Conservation (phyloP, 2,329 filamentous ascomycete species). For the Pseudogymnoascus sp. region DNA sequence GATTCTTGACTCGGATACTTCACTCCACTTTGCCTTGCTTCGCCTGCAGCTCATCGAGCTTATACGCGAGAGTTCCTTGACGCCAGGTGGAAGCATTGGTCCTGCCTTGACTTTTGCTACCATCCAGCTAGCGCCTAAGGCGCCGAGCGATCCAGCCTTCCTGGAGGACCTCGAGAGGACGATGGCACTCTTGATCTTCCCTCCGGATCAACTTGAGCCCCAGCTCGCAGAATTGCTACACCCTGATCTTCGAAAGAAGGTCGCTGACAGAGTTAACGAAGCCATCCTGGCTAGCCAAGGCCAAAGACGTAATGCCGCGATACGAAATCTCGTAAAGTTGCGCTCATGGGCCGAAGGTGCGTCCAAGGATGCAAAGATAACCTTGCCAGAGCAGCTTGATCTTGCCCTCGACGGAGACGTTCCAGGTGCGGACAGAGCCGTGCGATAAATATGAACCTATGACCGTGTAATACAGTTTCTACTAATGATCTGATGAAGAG, state of each 20-base stretch:
- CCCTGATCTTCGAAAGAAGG: conserved; percentile 67
- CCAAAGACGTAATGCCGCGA: conserved; percentile 67
- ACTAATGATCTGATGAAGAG: conserved; percentile 2
- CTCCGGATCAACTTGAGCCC: conserved; percentile 68
- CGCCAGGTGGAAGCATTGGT: conserved; percentile 59
- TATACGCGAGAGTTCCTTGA: conserved; percentile 66
- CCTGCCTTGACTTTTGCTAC: conserved; percentile 77
- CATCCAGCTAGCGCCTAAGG: conserved; percentile 76
- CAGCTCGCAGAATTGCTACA: conserved; percentile 70
- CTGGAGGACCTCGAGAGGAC: conserved; percentile 83
- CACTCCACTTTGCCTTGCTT: conserved; percentile 81
- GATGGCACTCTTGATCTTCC: conserved; percentile 86
- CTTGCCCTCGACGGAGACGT: conserved; percentile 24
- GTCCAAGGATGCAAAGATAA: conserved; percentile 27
- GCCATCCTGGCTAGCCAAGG: conserved; percentile 72
- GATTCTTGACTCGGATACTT: conserved; percentile 78
- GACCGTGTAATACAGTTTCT: neutral
- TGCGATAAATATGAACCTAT: neutral
- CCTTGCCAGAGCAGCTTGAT: conserved; percentile 24
- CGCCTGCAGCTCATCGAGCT: conserved; percentile 90
- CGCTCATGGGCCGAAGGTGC: conserved; percentile 70
- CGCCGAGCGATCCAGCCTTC: conserved; percentile 72
- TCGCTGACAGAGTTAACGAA: conserved; percentile 85
- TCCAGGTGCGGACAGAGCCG: neutral
- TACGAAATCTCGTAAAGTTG: conserved; percentile 72